phyloP scores from a whole-genome alignment of 768 basidiomycete genomes.

The Pleurotus djamor region DNA sequence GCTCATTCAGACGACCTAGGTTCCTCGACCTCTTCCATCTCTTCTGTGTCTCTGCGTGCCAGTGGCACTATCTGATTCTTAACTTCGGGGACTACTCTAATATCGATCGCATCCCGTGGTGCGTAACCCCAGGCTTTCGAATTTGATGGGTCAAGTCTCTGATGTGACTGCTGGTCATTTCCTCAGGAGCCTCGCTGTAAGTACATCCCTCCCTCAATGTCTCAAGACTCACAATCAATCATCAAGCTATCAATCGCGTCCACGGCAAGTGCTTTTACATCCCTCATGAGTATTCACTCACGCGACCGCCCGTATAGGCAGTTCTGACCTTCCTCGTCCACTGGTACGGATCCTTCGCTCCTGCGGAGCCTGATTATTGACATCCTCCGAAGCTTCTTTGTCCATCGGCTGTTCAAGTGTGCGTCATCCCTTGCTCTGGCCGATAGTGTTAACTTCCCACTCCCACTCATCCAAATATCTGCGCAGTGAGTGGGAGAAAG shows the following conservation, averaged over 20 bases:
- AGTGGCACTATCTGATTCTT: slow-evolving; percentile 7
- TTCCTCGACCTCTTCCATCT: slow-evolving; percentile 5
- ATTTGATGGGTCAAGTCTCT: neutral
- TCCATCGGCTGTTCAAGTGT: slow-evolving; percentile 36
- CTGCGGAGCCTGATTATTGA: neutral
- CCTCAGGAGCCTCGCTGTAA: slow-evolving; percentile 7
- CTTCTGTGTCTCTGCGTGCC: slow-evolving; percentile 2
- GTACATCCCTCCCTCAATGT: neutral
- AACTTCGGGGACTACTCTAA: slow-evolving; percentile 7
- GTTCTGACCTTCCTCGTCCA: slow-evolving; percentile 8
- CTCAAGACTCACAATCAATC: neutral
- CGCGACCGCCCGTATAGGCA: neutral
- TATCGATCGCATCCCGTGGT: slow-evolving; percentile 9
- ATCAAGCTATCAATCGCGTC: neutral
- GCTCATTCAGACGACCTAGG: neutral
- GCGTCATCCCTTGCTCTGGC: slow-evolving; percentile 9
- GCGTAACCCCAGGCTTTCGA: neutral
- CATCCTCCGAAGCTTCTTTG: slow-evolving; percentile 26
- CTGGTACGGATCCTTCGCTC: neutral
- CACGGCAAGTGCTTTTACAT: neutral
- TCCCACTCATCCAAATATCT: neutral
- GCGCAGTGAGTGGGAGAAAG: slow-evolving; percentile 33
- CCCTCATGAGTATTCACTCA: neutral
- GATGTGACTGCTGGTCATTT: neutral
- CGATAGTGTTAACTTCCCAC: neutral